These are phyloP conservation scores for Acacia acuminata DNA, from an alignment of 306 rosid species.

Conservation along the genomic window DNA sequence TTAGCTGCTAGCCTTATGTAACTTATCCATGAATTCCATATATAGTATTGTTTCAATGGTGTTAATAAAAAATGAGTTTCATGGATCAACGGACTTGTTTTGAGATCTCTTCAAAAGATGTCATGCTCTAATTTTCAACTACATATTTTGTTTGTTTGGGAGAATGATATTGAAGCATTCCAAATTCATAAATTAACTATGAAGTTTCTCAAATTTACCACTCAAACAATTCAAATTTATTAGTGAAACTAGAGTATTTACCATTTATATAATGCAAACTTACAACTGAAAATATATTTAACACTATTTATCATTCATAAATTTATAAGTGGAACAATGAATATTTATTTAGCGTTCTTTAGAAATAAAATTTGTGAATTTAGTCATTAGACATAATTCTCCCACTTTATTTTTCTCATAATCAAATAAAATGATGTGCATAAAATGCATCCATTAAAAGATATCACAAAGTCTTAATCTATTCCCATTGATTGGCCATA, in stretches of 20 bases:
- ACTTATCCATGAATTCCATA: neutral
- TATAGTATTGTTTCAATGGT: neutral
- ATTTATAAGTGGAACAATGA: neutral
- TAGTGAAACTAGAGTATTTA: too few species aligned
- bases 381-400: neutral
- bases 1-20: neutral
- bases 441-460: neutral
- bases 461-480: neutral
- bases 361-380: neutral
- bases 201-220: neutral
- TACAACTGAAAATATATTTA: neutral
- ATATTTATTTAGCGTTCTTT: too few species aligned
- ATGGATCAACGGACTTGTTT: neutral
- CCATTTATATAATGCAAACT: neutral
- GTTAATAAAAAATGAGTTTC: too few species aligned
- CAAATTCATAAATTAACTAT: too few species aligned
- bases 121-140: neutral
- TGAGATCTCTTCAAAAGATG: neutral
- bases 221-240: too few species aligned
- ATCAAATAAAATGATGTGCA: neutral
- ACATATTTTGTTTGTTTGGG: neutral
- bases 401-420: neutral
- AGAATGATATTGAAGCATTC: neutral
- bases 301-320: too few species aligned
- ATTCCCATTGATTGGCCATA: too few species aligned